Evolutionary conservation across 805 yeast genomes (phyloP), one percentile per base, ranked within the genome.

Genomic region (Wickerhamomyces bisporus): DNA sequence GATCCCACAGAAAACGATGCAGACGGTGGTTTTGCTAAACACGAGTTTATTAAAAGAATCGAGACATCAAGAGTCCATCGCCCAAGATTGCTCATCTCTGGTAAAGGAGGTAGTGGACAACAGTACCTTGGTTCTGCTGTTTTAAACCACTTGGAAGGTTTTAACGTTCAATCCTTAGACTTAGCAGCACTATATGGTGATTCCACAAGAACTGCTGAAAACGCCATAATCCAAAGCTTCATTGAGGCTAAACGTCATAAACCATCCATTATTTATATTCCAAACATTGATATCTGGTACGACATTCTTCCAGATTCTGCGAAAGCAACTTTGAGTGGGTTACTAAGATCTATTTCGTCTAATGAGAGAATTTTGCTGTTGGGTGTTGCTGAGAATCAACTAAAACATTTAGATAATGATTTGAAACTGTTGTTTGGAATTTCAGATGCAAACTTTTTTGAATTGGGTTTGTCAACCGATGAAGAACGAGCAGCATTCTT

Each of bases 231-330:
- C 21, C 96, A 86, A 55, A 71, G 84, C 29, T 81, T 93, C 52
- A 68, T 83, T 17, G 98, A 93, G 61, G 93, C 95, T 6, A 75
- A 85, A 46, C 75, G 95, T 53, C 94, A 91, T 45, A 83, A 84
- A 42, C 98, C 98, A 0, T 75, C 95, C 8, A 81, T 93, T 13
- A 64, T 93, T 3, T 83, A 75, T 55, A 75, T 93, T 35, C 96
- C 98, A 3, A 83, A 84, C 52, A 64, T 87, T 36, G 87, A 87
- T 41, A 73, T 79, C 9, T 87, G 96, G 88, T 66, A 71, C 38
- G 69, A 64, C 10, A 79, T 86, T 4, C 72, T 86, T 27, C 75
- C 87, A 0, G 77, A 72, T 11, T 69, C 86, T 3, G 86, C 89
- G 1, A 75, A 75, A 44, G 76, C 88, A 1, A 81, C 93, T 2